A percentile compares a stretch with the other conserved stretches of the same genome.
These are phyloP conservation scores for Alternaria rosae DNA, from an alignment of 2,329 filamentous ascomycete genomes.

Conservation along the genomic window DNA sequence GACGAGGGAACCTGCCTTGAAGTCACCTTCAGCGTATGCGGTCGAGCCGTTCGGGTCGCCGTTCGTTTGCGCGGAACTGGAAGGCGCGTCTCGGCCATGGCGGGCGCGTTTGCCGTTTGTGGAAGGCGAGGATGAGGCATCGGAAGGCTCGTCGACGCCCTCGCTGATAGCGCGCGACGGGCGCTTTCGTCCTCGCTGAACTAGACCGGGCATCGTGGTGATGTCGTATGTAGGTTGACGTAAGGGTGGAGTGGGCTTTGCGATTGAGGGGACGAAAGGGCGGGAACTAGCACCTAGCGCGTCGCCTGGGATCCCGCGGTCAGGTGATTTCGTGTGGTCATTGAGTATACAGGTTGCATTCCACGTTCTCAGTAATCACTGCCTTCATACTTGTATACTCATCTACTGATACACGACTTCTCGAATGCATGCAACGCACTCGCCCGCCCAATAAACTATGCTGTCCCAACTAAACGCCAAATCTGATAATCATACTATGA, in stretches of 20 bases:
- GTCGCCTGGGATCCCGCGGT: constrained; percentile 8
- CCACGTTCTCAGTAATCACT: not conserved
- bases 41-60: constrained; percentile 1
- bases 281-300: constrained; percentile 9
- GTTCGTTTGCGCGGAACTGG: constrained; percentile 14
- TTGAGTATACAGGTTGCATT: not conserved
- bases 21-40: constrained; percentile 32
- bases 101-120: constrained; percentile 44
- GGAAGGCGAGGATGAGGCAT: constrained; percentile 31
- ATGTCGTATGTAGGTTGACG: not conserved
- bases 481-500: constrained; percentile 9
- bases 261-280: not conserved
- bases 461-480: constrained; percentile 15
- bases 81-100: constrained; percentile 40
- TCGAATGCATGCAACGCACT: constrained; percentile 7
- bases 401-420: constrained; percentile 26
- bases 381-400: not conserved
- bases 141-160: constrained; percentile 29
- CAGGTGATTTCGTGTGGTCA: constrained; percentile 26
- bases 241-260: not conserved
- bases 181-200: constrained; percentile 35
- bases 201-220: constrained; percentile 37
- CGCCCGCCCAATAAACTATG: constrained; percentile 10
- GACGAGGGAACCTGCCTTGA: constrained; percentile 81
- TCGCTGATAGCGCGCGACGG: constrained; percentile 27